A percentile compares a stretch with the other conserved stretches of the same genome.
Evolutionary conservation across 1,139 yeast genomes (phyloP).

Genomic region (Hyphopichia pseudoburtonii): DNA sequence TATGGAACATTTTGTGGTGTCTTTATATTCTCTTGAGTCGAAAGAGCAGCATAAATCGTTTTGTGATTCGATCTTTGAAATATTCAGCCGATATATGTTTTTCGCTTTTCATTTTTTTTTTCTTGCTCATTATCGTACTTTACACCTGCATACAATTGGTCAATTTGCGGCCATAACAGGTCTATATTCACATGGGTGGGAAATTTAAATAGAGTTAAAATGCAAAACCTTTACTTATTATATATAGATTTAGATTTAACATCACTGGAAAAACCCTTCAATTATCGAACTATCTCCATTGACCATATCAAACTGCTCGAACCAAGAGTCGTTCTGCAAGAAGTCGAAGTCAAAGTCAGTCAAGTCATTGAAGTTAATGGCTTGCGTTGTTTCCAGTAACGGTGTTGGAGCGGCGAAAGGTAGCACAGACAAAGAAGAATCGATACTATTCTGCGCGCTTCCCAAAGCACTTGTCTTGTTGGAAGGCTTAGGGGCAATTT

Average conservation of each 20-base stretch:
- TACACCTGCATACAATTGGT: no score
- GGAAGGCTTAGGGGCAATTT: no score
- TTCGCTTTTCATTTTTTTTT: no score
- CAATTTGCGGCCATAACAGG: no score
- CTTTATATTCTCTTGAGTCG: not conserved
- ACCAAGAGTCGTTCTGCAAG: constrained; percentile 27
- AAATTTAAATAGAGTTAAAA: no score
- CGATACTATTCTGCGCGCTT: no score
- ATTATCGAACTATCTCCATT: constrained; percentile 7
- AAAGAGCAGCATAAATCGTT: no score
- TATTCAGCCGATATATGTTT: no score
- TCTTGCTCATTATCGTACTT: no score
- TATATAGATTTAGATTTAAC: not conserved
- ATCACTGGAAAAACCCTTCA: constrained; percentile 9
- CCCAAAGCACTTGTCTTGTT: no score
- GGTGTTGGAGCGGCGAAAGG: constrained; percentile 2
- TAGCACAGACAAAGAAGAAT: not conserved
- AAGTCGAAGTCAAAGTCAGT: constrained; percentile 33
- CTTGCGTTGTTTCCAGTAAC: not conserved
- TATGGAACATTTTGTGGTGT: not conserved
- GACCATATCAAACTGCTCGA: constrained; percentile 11
- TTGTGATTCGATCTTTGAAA: no score
- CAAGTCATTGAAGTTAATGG: constrained; percentile 6
- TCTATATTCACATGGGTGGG: no score
- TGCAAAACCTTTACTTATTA: not conserved